Evolutionary conservation across 2,329 filamentous ascomycete genomes (phyloP), one percentile per base, ranked within the genome.

Genomic region (Clarireedia monteithiana): DNA sequence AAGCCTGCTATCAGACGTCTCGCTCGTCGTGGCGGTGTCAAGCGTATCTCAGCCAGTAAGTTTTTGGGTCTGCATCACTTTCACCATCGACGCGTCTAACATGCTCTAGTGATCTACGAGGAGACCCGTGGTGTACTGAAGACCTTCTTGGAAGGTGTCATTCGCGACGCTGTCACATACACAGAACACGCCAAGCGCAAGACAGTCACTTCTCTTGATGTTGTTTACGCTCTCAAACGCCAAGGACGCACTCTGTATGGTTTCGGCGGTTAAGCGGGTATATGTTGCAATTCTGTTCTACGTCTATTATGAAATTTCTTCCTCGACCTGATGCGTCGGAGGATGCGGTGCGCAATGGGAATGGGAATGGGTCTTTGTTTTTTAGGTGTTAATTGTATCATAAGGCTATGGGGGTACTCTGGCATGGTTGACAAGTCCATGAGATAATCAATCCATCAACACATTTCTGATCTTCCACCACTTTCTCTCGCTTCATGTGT

Each of bases 1-100:
- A 96, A 96, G 88, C 91, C 91, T 70, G 91, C 91, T 70, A 96
- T 96, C 78, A 88, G 91, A 71, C 91, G 91, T 95, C 91, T 96
- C 74, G 91, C 91, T 65, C 91, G 91, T 79, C 91, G 91, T 94
- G 91, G 91, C 77, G 91, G 91, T 91, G 91, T 96, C 83, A 96
- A 96, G 89, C 91, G 91, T 95, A 96, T 96, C 72, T 96, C 91
- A 71, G 91, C 91, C 74, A 95, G 85, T 89, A 83, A 74, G 62
- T 64, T 52, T 53, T 48, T 23, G 0, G 20, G 14, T 3, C 17
- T 27, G 50, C 27, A 20, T 15, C 17, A 14, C 38, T 40, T 27
- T 45, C 55, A 34, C 6, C 30, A 36, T 84, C 27, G 30, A 44
- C 40, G 50, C n/a, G 9, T 20, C 50, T 62, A 55, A 65, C 54